Evolutionary conservation across 2,329 filamentous ascomycete genomes (phyloP).

Genomic region (Neofusicoccum kwambonambiense): DNA sequence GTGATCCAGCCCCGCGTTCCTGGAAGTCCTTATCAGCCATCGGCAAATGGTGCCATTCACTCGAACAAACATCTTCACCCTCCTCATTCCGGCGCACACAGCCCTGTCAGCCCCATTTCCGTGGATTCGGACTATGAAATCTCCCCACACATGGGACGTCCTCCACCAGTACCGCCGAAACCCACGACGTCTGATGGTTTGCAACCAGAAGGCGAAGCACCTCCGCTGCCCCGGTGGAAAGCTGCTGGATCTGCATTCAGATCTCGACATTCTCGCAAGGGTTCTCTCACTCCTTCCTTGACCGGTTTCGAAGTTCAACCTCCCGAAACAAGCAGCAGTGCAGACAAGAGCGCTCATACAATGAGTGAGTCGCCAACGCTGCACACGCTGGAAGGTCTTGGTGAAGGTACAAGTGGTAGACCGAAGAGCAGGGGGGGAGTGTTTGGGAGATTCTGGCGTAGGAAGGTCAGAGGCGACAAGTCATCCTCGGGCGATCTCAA

Average conservation of each 20-base stretch:
- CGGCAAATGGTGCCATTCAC: conserved; percentile 7
- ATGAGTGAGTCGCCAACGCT: conserved; percentile 3
- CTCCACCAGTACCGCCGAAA: not conserved
- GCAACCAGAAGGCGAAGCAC: not conserved
- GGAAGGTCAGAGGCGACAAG: conserved; percentile 11
- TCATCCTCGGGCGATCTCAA: conserved; percentile 1
- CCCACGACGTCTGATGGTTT: conserved; percentile 5
- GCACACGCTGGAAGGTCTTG: conserved; percentile 10
- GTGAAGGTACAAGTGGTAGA: conserved; percentile 1
- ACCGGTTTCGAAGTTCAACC: conserved; percentile 5
- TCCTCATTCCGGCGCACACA: conserved; percentile 10
- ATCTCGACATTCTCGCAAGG: conserved; percentile 10
- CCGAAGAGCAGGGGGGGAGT: conserved; percentile 13
- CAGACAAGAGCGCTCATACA: conserved; percentile 11
- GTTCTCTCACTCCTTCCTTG: conserved; percentile 15
- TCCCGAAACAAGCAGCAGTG: conserved; percentile 4
- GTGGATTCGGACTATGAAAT: conserved; percentile 11
- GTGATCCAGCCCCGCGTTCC: conserved; percentile 15
- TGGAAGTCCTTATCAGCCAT: conserved; percentile 3
- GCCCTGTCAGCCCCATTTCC: conserved; percentile 2
- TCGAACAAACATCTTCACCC: conserved; percentile 1
- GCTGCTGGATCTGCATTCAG: not conserved
- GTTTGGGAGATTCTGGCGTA: conserved; percentile 13
- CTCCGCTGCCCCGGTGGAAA: conserved; percentile 10
- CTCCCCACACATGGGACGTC: not conserved